Evolutionary conservation across 331 rosid genomes (phyloP).

Genomic region (Pyrus hybrid): DNA sequence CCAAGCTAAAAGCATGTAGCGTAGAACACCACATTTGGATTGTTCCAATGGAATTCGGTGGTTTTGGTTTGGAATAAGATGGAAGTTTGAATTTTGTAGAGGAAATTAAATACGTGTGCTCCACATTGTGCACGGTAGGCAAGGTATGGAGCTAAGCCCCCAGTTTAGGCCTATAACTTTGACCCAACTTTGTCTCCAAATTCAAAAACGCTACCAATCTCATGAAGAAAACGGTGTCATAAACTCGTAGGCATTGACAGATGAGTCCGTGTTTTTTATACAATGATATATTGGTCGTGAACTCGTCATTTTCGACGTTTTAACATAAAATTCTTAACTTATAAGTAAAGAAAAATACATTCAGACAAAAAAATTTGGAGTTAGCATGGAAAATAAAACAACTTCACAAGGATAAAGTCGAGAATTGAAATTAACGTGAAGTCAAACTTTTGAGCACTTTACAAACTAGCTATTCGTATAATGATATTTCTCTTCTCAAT

Average conservation of each 20-base stretch:
- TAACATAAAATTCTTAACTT: accelerated
- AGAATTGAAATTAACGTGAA: background rate
- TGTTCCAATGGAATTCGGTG: background rate
- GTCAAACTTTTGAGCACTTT: background rate
- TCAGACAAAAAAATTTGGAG: too few relatives aligned
- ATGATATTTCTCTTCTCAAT: too few relatives aligned
- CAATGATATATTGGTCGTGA: too few relatives aligned
- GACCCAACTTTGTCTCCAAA: background rate
- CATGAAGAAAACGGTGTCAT: background rate
- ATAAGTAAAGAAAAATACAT: too few relatives aligned
- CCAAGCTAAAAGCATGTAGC: background rate
- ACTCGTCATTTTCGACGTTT: too few relatives aligned
- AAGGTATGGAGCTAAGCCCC: background rate
- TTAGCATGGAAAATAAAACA: too few relatives aligned
- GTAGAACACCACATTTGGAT: background rate
- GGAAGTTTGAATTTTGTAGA: background rate
- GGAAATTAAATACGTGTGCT: background rate
- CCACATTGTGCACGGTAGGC: background rate
- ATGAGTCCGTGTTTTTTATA: too few relatives aligned
- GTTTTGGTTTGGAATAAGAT: background rate
- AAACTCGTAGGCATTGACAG: background rate
- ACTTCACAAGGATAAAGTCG: background rate
- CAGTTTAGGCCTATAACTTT: background rate
- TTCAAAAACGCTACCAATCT: background rate
- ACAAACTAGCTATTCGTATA: background rate